These are phyloP conservation scores for Ogataea methylovora DNA, from an alignment of 805 yeast genomes.

Conservation along the genomic window DNA sequence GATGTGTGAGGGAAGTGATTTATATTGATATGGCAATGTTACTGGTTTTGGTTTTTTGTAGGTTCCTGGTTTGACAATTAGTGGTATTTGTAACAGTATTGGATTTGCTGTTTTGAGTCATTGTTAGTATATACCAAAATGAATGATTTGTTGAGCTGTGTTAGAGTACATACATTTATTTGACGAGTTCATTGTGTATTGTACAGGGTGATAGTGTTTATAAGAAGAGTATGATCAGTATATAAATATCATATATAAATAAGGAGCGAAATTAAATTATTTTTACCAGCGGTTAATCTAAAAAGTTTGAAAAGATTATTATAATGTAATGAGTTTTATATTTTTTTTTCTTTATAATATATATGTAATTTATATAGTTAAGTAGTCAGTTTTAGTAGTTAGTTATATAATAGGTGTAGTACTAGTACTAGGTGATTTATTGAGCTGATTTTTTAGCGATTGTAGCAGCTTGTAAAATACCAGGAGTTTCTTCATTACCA, in stretches of 20 bases:
- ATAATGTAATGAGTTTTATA: too few species aligned
- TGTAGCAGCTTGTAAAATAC: conserved; percentile 57
- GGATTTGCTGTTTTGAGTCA: conserved; percentile 11
- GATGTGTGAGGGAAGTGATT: conserved; percentile 5
- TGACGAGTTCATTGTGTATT: neutral
- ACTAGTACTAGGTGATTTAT: conserved; percentile 1
- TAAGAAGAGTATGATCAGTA: too few species aligned
- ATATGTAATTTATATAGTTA: too few species aligned
- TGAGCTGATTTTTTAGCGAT: conserved; percentile 30
- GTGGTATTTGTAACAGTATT: conserved; percentile 20
- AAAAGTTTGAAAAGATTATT: too few species aligned
- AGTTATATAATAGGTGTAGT: neutral
- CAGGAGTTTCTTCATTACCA: conserved; percentile 61
- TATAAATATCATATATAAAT: too few species aligned
- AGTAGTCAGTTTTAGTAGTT: too few species aligned
- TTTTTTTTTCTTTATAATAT: too few species aligned
- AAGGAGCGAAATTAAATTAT: too few species aligned
- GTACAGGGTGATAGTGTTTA: too few species aligned
- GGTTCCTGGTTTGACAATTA: conserved; percentile 18
- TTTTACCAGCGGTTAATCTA: too few species aligned
- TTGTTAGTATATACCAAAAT: too few species aligned
- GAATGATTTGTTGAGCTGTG: neutral
- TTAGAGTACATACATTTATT: neutral
- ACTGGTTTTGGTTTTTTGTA: conserved; percentile 15
- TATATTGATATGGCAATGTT: conserved; percentile 18